phyloP scores from a whole-genome alignment of 2,329 filamentous ascomycete species.

The Phoma sp. region DNA sequence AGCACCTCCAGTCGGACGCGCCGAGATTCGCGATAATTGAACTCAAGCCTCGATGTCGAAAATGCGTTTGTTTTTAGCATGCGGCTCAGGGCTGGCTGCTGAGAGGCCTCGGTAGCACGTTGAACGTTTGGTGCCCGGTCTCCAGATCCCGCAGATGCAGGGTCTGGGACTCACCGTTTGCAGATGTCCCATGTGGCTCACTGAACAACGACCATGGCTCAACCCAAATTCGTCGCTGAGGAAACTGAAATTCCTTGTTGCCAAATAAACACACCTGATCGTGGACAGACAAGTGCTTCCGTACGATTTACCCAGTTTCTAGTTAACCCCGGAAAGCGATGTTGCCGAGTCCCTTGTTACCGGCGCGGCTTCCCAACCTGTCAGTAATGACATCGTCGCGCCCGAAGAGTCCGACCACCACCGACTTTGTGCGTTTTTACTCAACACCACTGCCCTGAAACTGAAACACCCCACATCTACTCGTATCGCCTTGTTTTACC shows the following conservation, averaged over 20 bases:
- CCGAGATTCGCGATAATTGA: conserved; percentile 24
- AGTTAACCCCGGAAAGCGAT: conserved; percentile 5
- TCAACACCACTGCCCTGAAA: conserved; percentile 26
- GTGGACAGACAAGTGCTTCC: background rate
- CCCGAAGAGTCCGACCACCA: conserved; percentile 14
- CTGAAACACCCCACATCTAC: conserved; percentile 24
- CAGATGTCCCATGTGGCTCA: conserved; percentile 2
- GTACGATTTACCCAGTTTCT: too few relatives aligned
- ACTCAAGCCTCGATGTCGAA: conserved; percentile 20
- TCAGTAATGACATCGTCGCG: conserved; percentile 17
- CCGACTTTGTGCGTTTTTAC: conserved; percentile 17
- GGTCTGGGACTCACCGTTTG: conserved; percentile 19
- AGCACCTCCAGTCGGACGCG: conserved; percentile 21
- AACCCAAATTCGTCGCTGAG: conserved; percentile 3
- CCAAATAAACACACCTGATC: conserved; percentile 3
- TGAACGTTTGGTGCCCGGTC: conserved; percentile 32
- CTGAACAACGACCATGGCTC: conserved; percentile 4
- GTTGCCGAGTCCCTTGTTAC: conserved; percentile 18
- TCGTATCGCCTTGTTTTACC: conserved; percentile 25
- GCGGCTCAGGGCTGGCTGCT: conserved; percentile 24
- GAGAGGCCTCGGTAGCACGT: conserved; percentile 17
- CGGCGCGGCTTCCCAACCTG: conserved; percentile 14
- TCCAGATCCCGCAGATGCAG: conserved; percentile 34
- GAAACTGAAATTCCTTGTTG: background rate
- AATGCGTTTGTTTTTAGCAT: conserved; percentile 25